Conservation (phyloP, 257 asterid genomes). For the Buddleja alternifolia region DNA sequence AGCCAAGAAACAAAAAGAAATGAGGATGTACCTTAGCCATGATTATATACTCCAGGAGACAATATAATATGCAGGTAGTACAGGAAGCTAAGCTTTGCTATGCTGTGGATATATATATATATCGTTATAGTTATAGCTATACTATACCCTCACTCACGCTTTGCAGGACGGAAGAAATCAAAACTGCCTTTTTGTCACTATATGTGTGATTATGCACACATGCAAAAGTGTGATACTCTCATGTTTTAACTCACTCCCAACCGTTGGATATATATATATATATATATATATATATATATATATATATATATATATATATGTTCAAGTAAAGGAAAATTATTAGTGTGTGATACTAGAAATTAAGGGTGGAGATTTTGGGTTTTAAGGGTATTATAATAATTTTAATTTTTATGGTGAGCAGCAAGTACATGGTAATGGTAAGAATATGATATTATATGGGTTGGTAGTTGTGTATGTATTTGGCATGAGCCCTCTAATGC, state of each 20-base stretch:
- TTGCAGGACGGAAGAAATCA: background rate
- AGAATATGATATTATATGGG: conserved; percentile 7
- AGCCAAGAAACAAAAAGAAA: background rate
- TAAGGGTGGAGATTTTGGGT: background rate
- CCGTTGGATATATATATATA: too few species aligned
- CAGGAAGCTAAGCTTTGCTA: background rate
- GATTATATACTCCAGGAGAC: background rate
- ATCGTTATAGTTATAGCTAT: background rate
- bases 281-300: background rate
- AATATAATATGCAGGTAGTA: background rate
- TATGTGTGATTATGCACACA: background rate
- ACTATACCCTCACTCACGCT: too few species aligned
- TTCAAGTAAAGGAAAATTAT: background rate
- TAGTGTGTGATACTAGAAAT: background rate
- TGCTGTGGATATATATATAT: background rate
- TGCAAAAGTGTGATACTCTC: background rate
- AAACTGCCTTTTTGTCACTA: background rate
- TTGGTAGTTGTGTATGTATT: conserved; percentile 24
- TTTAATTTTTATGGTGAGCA: background rate
- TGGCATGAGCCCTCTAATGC: conserved; percentile 18
- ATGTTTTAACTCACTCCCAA: too few species aligned
- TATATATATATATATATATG: background rate
- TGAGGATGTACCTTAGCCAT: conserved; percentile 2
- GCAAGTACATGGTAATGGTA: background rate
- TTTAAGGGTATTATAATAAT: background rate